These are phyloP conservation scores for Wakefieldia striispora DNA, from an alignment of 768 basidiomycete genomes.

Conservation along the genomic window DNA sequence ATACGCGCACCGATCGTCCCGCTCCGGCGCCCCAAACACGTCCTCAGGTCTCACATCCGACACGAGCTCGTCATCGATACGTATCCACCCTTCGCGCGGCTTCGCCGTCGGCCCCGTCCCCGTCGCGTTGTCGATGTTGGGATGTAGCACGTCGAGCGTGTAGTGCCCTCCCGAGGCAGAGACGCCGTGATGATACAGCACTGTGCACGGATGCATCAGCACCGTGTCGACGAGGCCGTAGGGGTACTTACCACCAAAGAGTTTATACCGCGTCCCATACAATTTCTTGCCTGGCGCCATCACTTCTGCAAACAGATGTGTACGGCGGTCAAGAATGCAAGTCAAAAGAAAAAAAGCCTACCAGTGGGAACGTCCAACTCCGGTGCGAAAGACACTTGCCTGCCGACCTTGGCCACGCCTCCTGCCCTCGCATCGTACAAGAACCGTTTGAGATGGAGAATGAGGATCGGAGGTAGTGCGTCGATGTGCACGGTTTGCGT, in stretches of 20 bases:
- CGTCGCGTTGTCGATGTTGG: constrained; percentile 50
- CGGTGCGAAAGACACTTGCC: constrained; percentile 73
- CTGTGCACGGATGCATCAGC: constrained; percentile 35
- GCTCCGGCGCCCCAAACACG: constrained; percentile 56
- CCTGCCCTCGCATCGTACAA: constrained; percentile 73
- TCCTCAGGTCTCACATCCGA: constrained; percentile 68
- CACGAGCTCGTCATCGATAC: constrained; percentile 91
- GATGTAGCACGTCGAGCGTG: constrained; percentile 86
- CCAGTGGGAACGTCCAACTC: constrained; percentile 76
- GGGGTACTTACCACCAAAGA: constrained; percentile 69
- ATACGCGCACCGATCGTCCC: constrained; percentile 77
- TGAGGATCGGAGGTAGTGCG: constrained; percentile 75
- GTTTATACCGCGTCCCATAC: constrained; percentile 61
- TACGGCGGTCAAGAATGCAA: fast-evolving
- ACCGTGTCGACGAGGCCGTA: too few relatives aligned
- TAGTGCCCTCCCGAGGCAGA: constrained; percentile 95
- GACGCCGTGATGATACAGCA: constrained; percentile 89
- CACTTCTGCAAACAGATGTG: constrained; percentile 43
- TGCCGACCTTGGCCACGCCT: constrained; percentile 84
- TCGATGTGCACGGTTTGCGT: constrained; percentile 75
- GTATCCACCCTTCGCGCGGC: constrained; percentile 75
- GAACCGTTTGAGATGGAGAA: constrained; percentile 91
- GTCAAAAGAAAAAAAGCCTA: constrained; percentile 25
- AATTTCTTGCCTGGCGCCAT: constrained; percentile 53
- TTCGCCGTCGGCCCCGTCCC: constrained; percentile 13